Percentiles rank a stretch among this genome's conserved stretches.
phyloP scores from a whole-genome alignment of 176 grass and related monocot genomes.

The Urochloa ruziziensis region DNA sequence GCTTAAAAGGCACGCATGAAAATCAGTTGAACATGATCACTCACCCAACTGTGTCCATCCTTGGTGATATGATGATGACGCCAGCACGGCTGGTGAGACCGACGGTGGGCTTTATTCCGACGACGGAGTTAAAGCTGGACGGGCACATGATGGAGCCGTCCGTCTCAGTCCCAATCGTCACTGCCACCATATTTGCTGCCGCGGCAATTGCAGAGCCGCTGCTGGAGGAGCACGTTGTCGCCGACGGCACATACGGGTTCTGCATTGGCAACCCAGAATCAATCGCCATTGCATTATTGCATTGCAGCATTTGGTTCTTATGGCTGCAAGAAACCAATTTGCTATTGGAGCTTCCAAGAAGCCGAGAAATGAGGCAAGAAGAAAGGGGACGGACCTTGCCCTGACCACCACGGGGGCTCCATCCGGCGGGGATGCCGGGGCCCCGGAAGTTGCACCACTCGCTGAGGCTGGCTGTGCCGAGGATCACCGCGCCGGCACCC shows the following conservation, averaged over 20 bases:
- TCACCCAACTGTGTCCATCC: conserved; percentile 83
- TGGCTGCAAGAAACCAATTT: background rate
- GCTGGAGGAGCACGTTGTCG: conserved; percentile 63
- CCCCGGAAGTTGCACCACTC: conserved; percentile 83
- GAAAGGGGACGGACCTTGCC: conserved; percentile 35
- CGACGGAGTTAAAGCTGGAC: conserved; percentile 69
- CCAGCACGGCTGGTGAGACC: conserved; percentile 77
- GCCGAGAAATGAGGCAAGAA: background rate
- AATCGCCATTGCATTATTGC: background rate
- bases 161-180: conserved; percentile 80
- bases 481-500: conserved; percentile 53
- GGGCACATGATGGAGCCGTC: conserved; percentile 87
- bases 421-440: conserved; percentile 49
- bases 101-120: conserved; percentile 77
- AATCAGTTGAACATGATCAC: background rate
- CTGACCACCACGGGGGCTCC: conserved; percentile 70
- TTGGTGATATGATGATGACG: conserved; percentile 71
- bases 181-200: conserved; percentile 60
- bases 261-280: conserved; percentile 19
- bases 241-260: conserved; percentile 66
- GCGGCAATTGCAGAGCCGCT: conserved; percentile 76
- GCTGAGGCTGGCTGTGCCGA: conserved; percentile 70
- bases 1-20: background rate
- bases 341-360: background rate
- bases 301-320: background rate